Percentiles rank a stretch among this genome's conserved stretches.
These are phyloP conservation scores for Microsporum canis DNA, from an alignment of 2,329 filamentous ascomycete genomes.

Conservation along the genomic window DNA sequence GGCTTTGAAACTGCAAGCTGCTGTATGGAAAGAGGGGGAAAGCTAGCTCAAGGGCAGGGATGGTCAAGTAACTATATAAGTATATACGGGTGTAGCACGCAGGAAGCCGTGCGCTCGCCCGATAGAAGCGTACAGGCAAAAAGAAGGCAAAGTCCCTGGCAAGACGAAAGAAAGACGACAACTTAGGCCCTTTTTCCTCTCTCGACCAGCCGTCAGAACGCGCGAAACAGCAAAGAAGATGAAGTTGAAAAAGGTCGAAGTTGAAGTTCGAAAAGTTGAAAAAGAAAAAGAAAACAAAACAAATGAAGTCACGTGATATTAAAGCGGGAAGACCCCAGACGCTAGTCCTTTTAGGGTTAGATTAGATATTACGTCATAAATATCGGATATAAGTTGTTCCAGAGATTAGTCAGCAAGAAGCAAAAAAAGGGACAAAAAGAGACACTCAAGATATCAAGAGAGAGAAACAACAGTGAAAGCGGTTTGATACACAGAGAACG, in stretches of 20 bases:
- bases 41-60: conserved; percentile 1
- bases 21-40: conserved; percentile 2
- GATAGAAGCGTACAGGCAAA: background rate
- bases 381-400: background rate
- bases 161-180: background rate
- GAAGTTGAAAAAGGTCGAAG: background rate
- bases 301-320: background rate
- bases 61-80: background rate
- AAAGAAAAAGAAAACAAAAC: background rate
- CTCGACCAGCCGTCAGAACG: background rate
- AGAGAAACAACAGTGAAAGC: background rate
- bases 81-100: background rate
- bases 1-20: background rate
- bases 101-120: background rate
- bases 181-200: background rate
- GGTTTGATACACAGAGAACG: background rate
- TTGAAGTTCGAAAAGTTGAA: conserved; percentile 2
- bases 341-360: conserved; percentile 3
- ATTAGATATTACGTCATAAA: background rate
- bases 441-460: background rate
- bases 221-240: background rate
- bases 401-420: background rate
- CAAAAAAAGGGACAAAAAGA: background rate
- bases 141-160: background rate
- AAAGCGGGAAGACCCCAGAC: background rate